phyloP scores from a whole-genome alignment of 768 basidiomycete genomes.

The Suillus clintonianus region DNA sequence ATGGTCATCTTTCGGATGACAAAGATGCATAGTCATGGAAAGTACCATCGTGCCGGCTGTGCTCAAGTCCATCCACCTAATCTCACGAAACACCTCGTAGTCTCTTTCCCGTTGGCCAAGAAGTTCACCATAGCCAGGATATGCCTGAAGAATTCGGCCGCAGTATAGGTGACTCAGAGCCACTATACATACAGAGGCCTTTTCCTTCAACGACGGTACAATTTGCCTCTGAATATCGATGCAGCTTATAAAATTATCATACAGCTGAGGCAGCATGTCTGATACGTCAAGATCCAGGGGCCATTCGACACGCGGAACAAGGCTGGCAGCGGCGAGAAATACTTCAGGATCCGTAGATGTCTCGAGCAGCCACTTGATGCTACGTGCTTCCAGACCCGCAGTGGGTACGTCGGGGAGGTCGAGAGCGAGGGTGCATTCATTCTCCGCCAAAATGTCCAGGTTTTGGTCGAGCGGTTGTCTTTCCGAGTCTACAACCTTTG shows the following conservation, averaged over 20 bases:
- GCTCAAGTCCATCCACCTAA: fast-evolving
- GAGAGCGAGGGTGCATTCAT: background rate
- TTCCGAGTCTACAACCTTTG: background rate
- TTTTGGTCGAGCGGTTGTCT: background rate
- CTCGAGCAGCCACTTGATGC: too few species aligned
- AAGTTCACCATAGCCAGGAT: background rate
- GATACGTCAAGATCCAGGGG: too few species aligned
- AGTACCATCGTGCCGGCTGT: background rate
- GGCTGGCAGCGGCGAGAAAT: too few species aligned
- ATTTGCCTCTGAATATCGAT: too few species aligned
- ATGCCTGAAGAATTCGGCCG: background rate
- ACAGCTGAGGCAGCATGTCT: too few species aligned
- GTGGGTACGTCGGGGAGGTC: too few species aligned
- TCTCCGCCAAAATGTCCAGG: background rate
- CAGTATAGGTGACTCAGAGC: background rate
- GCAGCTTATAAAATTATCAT: too few species aligned
- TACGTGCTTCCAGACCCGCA: too few species aligned
- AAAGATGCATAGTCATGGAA: background rate
- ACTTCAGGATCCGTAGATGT: too few species aligned
- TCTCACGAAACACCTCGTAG: background rate
- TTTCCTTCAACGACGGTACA: too few species aligned
- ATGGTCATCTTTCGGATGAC: background rate
- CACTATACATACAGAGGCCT: background rate
- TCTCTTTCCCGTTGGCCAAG: background rate
- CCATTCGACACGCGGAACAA: too few species aligned